Percentiles rank a stretch among this genome's conserved stretches.
These are phyloP conservation scores for Nakaseomyces bracarensis DNA, from an alignment of 1,139 yeast genomes.

Conservation along the genomic window DNA sequence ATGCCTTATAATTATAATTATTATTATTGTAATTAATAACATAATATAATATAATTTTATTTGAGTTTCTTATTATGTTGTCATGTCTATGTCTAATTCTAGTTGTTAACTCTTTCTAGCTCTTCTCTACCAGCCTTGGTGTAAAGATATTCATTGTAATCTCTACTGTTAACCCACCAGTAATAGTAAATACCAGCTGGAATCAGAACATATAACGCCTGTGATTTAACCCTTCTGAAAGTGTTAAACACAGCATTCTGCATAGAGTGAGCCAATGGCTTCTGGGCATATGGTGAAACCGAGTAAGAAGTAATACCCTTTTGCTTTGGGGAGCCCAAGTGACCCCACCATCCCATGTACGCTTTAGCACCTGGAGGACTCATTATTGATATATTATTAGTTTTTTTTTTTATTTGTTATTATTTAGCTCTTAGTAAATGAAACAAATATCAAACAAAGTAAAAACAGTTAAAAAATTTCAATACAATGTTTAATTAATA, in stretches of 20 bases:
- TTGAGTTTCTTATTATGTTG: too few species aligned
- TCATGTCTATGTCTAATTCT: too few species aligned
- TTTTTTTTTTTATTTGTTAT: not conserved
- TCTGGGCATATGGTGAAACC: constrained; percentile 89
- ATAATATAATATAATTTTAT: too few species aligned
- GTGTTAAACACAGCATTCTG: constrained; percentile 87
- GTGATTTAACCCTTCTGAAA: constrained; percentile 88
- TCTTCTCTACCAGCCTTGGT: constrained; percentile 98
- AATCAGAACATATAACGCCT: constrained; percentile 65
- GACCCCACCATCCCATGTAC: constrained; percentile 98
- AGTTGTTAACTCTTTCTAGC: constrained; percentile 59
- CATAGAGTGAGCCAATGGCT: constrained; percentile 80
- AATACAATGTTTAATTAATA: too few species aligned
- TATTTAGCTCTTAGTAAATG: not conserved
- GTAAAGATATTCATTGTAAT: constrained; percentile 88
- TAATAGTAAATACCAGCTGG: constrained; percentile 80
- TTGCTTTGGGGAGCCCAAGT: constrained; percentile 75
- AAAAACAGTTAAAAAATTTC: too few species aligned
- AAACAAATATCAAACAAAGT: too few species aligned
- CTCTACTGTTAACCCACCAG: constrained; percentile 81
- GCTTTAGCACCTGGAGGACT: constrained; percentile 70
- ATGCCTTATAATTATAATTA: too few species aligned
- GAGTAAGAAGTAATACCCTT: constrained; percentile 79
- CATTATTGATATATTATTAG: constrained; percentile 16
- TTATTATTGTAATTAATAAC: too few species aligned